Base-by-base conservation (phyloP, 129 eudicot species). In the Pulicaria dysenterica region DNA sequence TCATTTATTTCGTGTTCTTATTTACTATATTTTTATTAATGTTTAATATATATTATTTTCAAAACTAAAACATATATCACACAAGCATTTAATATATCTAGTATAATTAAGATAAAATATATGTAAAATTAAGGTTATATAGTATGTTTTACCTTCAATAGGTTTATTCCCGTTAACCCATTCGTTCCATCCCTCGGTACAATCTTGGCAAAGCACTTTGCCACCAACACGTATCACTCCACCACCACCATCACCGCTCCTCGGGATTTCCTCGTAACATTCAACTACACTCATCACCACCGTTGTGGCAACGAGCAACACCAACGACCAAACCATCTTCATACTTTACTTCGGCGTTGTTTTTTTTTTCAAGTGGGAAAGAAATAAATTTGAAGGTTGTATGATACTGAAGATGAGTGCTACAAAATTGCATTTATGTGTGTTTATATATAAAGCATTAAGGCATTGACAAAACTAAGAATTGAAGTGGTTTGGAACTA, bases 191-290 rank as follows among this genome's bases (percentile, higher is more conserved):
- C 86, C 91, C 40, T 79, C 72, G 4, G 85, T 64, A 73, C 98
- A 89, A 44, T 92, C 98, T 44, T 92, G 96, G 81, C 98, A 92
- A 74, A 85, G 85, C 45, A 92, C 96, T 76, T 87, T 85, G 41
- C 98, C 98, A 44, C 86, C 86, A 38, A 89, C 87, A 45, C 80
- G 84, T 19, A 89, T 64, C 49, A 78, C 77, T 38, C 78, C 72
- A 1, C 24, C 47, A 44, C 39, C 51, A 31, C 17, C 46, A 6
- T 2, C 37, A 34, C 37, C 16, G 10, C 31, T 24, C 2, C 1
- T 24, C 31, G 48, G 54, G 17, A 47, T 70, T 43, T 67, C 74
- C 24, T 75, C 72, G 64, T 79, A 73, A 49, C 75, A 45, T 77
- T 76, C 83, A 5, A 65, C 85, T 42, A 46, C 59, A 11, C 37